phyloP scores from a whole-genome alignment of 2,329 filamentous ascomycete genomes.

The Bertia moriformis region DNA sequence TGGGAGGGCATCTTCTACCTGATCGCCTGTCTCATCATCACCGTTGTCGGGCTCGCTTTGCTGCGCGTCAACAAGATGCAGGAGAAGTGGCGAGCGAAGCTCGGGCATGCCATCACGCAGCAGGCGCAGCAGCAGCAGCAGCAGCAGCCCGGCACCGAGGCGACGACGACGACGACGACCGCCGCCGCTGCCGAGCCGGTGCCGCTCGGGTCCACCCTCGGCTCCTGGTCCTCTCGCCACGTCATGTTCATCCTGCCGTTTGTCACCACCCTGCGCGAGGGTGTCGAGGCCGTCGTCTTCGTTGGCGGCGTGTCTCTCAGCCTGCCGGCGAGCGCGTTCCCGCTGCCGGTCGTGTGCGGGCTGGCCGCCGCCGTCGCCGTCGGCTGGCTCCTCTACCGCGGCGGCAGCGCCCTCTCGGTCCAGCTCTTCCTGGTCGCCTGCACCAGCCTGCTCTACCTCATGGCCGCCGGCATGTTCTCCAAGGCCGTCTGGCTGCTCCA shows the following conservation, averaged over 20 bases:
- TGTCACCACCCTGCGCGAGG: slow-evolving; percentile 74
- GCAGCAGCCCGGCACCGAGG: slow-evolving; percentile 49
- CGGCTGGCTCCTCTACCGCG: slow-evolving; percentile 62
- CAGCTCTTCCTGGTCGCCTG: slow-evolving; percentile 52
- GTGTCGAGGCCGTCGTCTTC: slow-evolving; percentile 75
- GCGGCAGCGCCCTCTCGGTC: slow-evolving; percentile 40
- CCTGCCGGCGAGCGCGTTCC: slow-evolving; percentile 61
- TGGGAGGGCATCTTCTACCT: slow-evolving; percentile 72
- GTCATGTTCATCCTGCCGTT: slow-evolving; percentile 78
- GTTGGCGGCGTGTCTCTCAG: slow-evolving; percentile 71
- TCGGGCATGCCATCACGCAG: slow-evolving; percentile 51
- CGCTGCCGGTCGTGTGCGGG: slow-evolving; percentile 62
- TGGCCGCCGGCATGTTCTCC: slow-evolving; percentile 52
- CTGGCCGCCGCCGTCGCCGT: slow-evolving; percentile 50
- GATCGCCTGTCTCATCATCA: slow-evolving; percentile 66
- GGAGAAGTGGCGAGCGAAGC: slow-evolving; percentile 76
- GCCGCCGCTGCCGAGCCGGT: too few relatives aligned
- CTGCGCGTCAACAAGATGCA: slow-evolving; percentile 72
- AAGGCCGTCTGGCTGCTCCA: slow-evolving; percentile 47
- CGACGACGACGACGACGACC: slow-evolving; percentile 8
- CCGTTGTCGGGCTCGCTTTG: slow-evolving; percentile 64
- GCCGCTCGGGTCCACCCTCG: neutral
- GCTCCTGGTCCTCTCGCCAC: slow-evolving; percentile 57
- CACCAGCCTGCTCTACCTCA: slow-evolving; percentile 53
- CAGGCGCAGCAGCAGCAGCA: slow-evolving; percentile 80